phyloP scores from a whole-genome alignment of 495 filamentous ascomycete species.

The Penicillium verhagenii region DNA sequence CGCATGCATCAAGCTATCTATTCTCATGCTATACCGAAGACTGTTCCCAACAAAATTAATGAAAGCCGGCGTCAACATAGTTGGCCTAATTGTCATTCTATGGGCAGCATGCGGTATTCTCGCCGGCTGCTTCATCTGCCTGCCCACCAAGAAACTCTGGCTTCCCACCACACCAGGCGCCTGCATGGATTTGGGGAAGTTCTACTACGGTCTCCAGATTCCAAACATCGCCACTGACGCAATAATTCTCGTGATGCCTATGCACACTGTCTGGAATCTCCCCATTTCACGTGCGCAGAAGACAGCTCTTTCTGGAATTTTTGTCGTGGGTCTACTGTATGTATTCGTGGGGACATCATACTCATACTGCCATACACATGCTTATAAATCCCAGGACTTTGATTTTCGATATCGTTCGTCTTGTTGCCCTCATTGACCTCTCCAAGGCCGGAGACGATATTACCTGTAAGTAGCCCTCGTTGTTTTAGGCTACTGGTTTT shows the following conservation, averaged over 20 bases:
- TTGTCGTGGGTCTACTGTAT: constrained; percentile 39
- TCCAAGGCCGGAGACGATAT: constrained; percentile 23
- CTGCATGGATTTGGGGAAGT: constrained; percentile 32
- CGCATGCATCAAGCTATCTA: constrained; percentile 36
- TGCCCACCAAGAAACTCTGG: constrained; percentile 37
- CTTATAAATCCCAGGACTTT: constrained; percentile 19
- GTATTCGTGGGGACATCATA: not conserved
- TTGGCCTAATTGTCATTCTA: constrained; percentile 12
- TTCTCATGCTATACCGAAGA: constrained; percentile 32
- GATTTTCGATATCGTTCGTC: constrained; percentile 30
- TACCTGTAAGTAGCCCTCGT: constrained; percentile 18
- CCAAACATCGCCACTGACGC: constrained; percentile 46
- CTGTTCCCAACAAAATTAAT: constrained; percentile 29
- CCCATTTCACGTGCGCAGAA: constrained; percentile 41
- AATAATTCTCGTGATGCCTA: constrained; percentile 47
- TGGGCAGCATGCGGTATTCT: constrained; percentile 32
- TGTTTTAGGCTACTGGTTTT: not conserved
- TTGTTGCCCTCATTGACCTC: constrained; percentile 24
- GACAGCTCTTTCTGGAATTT: constrained; percentile 39
- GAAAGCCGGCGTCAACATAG: constrained; percentile 17
- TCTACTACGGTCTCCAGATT: constrained; percentile 38
- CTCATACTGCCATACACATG: not conserved
- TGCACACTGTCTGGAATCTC: constrained; percentile 45
- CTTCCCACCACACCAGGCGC: constrained; percentile 18
- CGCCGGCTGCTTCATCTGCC: constrained; percentile 32